Evolutionary conservation across 768 basidiomycete genomes (phyloP).

Genomic region (Pleurotus tuoliensis): DNA sequence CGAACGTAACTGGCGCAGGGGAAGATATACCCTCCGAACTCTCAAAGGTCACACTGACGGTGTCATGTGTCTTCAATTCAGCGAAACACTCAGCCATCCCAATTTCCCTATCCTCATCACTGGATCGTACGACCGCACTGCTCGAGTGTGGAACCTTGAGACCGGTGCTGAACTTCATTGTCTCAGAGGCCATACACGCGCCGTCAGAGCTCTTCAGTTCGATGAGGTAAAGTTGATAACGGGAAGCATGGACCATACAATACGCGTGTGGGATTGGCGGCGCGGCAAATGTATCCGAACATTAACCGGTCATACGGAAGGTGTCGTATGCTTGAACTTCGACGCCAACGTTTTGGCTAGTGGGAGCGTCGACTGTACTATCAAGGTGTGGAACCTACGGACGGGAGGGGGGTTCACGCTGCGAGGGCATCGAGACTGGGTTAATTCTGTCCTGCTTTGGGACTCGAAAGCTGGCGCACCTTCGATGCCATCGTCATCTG

Average conservation of each 20-base stretch:
- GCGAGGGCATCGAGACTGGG: constrained; percentile 93
- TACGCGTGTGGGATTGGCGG: constrained; percentile 96
- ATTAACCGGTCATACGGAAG: constrained; percentile 86
- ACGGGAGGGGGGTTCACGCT: constrained; percentile 90
- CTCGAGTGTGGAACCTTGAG: constrained; percentile 95
- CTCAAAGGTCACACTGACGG: constrained; percentile 93
- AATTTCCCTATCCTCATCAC: constrained; percentile 94
- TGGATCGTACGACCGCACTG: constrained; percentile 94
- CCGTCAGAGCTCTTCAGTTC: constrained; percentile 91
- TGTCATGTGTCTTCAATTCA: constrained; percentile 96
- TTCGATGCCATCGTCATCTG: constrained; percentile 16
- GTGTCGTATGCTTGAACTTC: constrained; percentile 88
- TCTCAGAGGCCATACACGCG: constrained; percentile 86
- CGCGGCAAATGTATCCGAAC: constrained; percentile 84
- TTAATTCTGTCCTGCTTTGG: constrained; percentile 94
- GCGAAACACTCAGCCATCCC: constrained; percentile 77
- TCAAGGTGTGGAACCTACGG: constrained; percentile 92
- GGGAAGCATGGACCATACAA: constrained; percentile 92
- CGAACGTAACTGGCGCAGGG: constrained; percentile 96
- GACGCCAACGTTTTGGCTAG: constrained; percentile 90
- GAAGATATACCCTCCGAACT: constrained; percentile 79
- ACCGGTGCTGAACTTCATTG: constrained; percentile 80
- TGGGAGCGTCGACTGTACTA: constrained; percentile 91
- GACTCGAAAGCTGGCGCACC: constrained; percentile 45
- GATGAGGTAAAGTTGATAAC: constrained; percentile 95